Evolutionary conservation across 1,284 basidiomycete species (phyloP), one percentile per base, ranked within the genome.

Genomic region (Ganoderma sinense): DNA sequence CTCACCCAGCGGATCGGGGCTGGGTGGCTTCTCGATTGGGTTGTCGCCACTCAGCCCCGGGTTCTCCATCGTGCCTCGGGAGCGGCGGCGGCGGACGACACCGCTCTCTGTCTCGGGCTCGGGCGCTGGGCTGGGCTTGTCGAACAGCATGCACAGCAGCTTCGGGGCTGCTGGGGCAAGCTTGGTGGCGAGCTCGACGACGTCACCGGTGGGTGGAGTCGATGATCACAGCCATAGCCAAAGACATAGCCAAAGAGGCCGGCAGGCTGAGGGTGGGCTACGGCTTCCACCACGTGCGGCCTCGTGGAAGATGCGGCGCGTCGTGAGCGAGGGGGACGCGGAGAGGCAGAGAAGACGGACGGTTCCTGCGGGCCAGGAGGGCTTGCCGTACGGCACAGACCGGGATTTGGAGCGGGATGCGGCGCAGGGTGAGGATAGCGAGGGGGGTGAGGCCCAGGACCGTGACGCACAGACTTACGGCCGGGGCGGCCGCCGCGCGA

Each of bases 21-120:
- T 80, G 53, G 77, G 79, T 4, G 91, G 91, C 8, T 89, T 94
- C 79, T 89, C 90, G 72, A 93, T 93, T 72, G 92, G 92, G 4
- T 76, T 94, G 58, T 92, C 90, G 29, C 90, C 92, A 16, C 82
- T 91, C 66, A 92, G 90, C 75, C 92, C 92, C 39, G 92, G 92
- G 23, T 94, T 93, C 76, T 84, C 86, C 31, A 85, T 92, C 65
- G 83, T 88, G 60, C 89, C 90, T 33, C 78, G 82, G 62, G 86
- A 88, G 71, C 79, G 86, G 73, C 82, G 87, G 73, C 79, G 87
- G 75, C 68, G 74, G 48, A 48, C 60, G 16, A 71, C 69, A 5
- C 36, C 51, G 51, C 58, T 59, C n/a, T 51, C 53, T 26, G 53
- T 8, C 31, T 29, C 29, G 29, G 53, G 53, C 14, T 26, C 26